These are phyloP conservation scores for Aspergillus affinis DNA, from an alignment of 495 filamentous ascomycete genomes.

Conservation along the genomic window DNA sequence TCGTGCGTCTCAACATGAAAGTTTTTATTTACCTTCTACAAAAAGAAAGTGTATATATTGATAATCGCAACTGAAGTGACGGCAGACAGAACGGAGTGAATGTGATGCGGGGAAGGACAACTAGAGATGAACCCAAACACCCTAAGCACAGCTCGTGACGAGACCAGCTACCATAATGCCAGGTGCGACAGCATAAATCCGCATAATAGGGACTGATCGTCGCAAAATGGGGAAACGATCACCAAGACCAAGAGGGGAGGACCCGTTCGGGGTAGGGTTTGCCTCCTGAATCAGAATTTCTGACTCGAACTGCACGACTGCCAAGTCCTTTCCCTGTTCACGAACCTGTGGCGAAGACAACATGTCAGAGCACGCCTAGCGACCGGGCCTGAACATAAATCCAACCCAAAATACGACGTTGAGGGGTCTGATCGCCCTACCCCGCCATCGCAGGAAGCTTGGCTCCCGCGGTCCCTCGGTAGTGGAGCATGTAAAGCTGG, in stretches of 20 bases:
- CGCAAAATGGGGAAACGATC: background rate
- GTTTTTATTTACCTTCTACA: background rate
- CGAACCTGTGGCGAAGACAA: background rate
- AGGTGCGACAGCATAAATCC: background rate
- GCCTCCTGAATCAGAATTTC: background rate
- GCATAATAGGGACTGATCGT: background rate
- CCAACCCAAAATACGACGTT: background rate
- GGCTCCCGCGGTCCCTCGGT: conserved; percentile 15
- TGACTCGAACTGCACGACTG: background rate
- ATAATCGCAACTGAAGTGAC: background rate
- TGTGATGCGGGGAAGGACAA: background rate
- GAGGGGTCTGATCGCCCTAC: conserved; percentile 4
- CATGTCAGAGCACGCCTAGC: background rate
- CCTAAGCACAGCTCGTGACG: background rate
- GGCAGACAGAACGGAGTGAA: background rate
- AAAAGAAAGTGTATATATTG: background rate
- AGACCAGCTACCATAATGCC: background rate
- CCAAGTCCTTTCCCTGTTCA: background rate
- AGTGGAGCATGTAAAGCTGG: background rate
- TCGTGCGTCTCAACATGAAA: conserved; percentile 30
- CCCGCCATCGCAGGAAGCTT: conserved; percentile 5
- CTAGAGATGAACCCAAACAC: background rate
- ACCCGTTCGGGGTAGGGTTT: background rate
- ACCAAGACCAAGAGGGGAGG: background rate
- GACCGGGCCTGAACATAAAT: background rate